These are phyloP conservation scores for Scutellaria galericulata DNA, from an alignment of 257 asterid genomes.

Conservation along the genomic window DNA sequence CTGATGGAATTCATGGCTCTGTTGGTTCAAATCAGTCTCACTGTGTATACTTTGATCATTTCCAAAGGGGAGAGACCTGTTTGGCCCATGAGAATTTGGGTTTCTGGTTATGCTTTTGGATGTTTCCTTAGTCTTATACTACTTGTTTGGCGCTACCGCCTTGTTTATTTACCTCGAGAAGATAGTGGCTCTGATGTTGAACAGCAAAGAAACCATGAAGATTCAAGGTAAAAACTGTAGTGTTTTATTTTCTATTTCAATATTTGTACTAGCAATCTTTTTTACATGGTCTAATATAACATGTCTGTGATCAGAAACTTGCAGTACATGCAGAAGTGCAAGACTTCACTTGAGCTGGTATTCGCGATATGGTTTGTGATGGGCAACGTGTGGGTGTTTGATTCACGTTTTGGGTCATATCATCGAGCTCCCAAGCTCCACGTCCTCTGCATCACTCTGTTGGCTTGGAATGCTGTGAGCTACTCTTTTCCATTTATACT, in stretches of 20 bases:
- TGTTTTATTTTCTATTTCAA: background rate
- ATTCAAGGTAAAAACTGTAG: conserved; percentile 56
- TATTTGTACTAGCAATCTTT: background rate
- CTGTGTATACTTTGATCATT: conserved; percentile 49
- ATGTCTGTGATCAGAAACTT: conserved; percentile 47
- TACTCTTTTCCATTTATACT: conserved; percentile 90
- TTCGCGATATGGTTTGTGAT: conserved; percentile 97
- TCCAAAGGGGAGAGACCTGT: conserved; percentile 75
- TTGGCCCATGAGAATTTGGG: conserved; percentile 98
- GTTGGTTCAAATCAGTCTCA: conserved; percentile 54
- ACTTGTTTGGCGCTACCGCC: conserved; percentile 59
- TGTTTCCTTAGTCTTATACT: conserved; percentile 62
- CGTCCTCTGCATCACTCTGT: conserved; percentile 71
- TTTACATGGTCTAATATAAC: background rate
- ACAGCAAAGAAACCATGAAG: conserved; percentile 63
- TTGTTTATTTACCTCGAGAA: conserved; percentile 37
- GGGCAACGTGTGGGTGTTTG: conserved; percentile 95
- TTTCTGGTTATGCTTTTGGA: conserved; percentile 73
- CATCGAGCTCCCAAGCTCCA: conserved; percentile 78
- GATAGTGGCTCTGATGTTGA: conserved; percentile 62
- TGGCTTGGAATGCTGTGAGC: conserved; percentile 89
- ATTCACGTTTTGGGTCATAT: conserved; percentile 76
- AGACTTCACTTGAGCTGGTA: conserved; percentile 67
- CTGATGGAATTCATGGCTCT: conserved; percentile 61
- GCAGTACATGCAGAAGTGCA: conserved; percentile 61